Conservation (phyloP, 352 stramenopile genomes). For the Globisporangium sylvaticum region DNA sequence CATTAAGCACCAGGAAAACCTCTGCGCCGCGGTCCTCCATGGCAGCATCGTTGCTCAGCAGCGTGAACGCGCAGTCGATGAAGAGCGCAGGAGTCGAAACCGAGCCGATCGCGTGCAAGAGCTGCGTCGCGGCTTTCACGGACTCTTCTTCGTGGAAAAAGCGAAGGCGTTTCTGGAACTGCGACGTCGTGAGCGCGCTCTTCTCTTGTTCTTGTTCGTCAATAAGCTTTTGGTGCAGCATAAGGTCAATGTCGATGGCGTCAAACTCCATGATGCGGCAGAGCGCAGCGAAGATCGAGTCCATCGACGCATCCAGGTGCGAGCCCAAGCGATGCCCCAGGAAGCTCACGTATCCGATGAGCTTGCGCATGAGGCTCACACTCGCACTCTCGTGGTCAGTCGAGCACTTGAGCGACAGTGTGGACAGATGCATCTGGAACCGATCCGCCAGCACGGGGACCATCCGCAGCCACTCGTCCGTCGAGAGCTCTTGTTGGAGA, state of each 20-base stretch:
- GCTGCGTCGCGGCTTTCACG: conserved; percentile 32
- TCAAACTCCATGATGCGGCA: conserved; percentile 55
- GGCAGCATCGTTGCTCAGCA: conserved; percentile 20
- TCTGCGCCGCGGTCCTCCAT: conserved; percentile 22
- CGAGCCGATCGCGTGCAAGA: conserved; percentile 48
- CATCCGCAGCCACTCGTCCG: conserved; percentile 53
- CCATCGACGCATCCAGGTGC: conserved; percentile 50
- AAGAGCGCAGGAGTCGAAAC: conserved; percentile 52
- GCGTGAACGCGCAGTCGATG: conserved; percentile 58
- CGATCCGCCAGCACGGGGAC: conserved; percentile 56
- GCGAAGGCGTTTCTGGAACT: conserved; percentile 77
- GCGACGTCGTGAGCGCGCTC: conserved; percentile 37
- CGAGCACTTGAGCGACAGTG: conserved; percentile 52
- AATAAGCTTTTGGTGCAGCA: conserved; percentile 47
- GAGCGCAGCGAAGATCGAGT: conserved; percentile 43
- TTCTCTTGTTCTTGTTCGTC: neutral
- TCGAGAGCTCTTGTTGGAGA: conserved; percentile 26
- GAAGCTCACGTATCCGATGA: conserved; percentile 67
- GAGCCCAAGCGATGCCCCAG: conserved; percentile 32
- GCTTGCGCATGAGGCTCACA: conserved; percentile 54
- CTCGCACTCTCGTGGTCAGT: conserved; percentile 62
- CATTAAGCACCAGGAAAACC: conserved; percentile 61
- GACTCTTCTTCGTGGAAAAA: conserved; percentile 74
- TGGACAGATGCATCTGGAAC: conserved; percentile 70
- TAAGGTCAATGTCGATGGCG: conserved; percentile 66